phyloP scores from a whole-genome alignment of 2,329 filamentous ascomycete species.

The Penicillium sclerotiorum region DNA sequence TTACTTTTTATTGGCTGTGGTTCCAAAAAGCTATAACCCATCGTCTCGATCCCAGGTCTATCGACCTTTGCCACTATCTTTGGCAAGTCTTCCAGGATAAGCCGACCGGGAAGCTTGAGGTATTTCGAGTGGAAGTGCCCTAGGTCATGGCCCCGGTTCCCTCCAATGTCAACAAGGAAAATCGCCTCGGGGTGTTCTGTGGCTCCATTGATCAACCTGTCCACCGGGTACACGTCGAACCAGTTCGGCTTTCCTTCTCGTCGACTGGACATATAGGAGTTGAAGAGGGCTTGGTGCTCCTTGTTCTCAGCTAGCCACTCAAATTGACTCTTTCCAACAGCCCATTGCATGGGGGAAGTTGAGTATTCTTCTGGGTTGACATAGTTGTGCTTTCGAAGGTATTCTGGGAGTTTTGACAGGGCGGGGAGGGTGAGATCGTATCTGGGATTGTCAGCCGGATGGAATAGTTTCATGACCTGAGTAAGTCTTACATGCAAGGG shows the following conservation, averaged over 20 bases:
- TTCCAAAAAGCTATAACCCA: conserved; percentile 38
- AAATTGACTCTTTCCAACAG: conserved; percentile 36
- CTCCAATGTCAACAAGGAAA: conserved; percentile 48
- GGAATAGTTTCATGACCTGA: neutral
- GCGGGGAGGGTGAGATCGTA: conserved; percentile 35
- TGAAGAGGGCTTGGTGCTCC: conserved; percentile 32
- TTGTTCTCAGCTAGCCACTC: conserved; percentile 34
- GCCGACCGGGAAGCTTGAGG: conserved; percentile 33
- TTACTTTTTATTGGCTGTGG: conserved; percentile 32
- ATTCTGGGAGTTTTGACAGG: conserved; percentile 34
- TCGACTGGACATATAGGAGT: conserved; percentile 39
- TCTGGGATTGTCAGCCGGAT: conserved; percentile 6
- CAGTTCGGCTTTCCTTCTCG: conserved; percentile 33
- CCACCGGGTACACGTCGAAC: conserved; percentile 37
- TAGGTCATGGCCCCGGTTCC: conserved; percentile 45
- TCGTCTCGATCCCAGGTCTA: conserved; percentile 27
- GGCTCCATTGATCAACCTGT: conserved; percentile 26
- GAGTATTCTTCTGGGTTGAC: conserved; percentile 32
- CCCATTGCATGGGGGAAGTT: conserved; percentile 35
- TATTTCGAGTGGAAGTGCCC: conserved; percentile 33
- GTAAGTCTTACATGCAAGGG: conserved; percentile 31
- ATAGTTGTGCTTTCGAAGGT: conserved; percentile 31
- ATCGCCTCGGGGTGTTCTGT: conserved; percentile 27
- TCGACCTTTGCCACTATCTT: conserved; percentile 20
- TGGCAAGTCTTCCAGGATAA: conserved; percentile 48